Evolutionary conservation across 169 alveolate genomes (phyloP).

Genomic region (Cryptosporidium sp.): DNA sequence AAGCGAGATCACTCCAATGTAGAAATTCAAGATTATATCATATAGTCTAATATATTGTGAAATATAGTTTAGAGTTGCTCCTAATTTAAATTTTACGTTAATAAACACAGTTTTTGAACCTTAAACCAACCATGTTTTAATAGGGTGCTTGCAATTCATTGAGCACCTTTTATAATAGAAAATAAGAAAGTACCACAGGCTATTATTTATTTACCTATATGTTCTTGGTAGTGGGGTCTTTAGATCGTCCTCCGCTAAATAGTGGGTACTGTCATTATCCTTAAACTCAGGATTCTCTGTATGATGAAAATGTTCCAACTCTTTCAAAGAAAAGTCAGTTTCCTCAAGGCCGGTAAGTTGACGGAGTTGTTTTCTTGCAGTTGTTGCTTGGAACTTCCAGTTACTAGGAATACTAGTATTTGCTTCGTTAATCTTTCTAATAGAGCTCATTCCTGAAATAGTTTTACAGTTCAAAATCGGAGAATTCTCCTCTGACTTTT

Average conservation of each 20-base stretch:
- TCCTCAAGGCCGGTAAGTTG: slow-evolving; percentile 48
- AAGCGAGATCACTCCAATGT: neutral
- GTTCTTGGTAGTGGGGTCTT: slow-evolving; percentile 63
- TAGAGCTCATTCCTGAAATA: slow-evolving; percentile 34
- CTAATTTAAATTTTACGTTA: slow-evolving; percentile 30
- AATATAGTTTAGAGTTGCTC: slow-evolving; percentile 33
- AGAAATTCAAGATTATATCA: slow-evolving; percentile 4
- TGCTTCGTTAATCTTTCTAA: slow-evolving; percentile 32
- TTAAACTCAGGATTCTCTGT: neutral
- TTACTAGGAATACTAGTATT: slow-evolving; percentile 40
- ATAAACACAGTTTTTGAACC: neutral
- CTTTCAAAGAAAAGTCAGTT: slow-evolving; percentile 9
- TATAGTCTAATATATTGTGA: neutral
- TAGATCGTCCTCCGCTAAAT: slow-evolving; percentile 28
- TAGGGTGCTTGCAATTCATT: neutral
- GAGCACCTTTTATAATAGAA: neutral
- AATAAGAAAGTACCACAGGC: neutral
- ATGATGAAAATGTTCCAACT: neutral
- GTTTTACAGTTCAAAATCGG: neutral
- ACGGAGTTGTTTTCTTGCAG: slow-evolving; percentile 59
- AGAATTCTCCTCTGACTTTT: slow-evolving; percentile 4
- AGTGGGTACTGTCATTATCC: neutral
- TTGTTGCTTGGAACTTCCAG: slow-evolving; percentile 74
- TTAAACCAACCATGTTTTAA: neutral
- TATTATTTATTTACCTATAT: neutral